Evolutionary conservation across 495 filamentous ascomycete genomes (phyloP).

Genomic region (Tuber calosporum): DNA sequence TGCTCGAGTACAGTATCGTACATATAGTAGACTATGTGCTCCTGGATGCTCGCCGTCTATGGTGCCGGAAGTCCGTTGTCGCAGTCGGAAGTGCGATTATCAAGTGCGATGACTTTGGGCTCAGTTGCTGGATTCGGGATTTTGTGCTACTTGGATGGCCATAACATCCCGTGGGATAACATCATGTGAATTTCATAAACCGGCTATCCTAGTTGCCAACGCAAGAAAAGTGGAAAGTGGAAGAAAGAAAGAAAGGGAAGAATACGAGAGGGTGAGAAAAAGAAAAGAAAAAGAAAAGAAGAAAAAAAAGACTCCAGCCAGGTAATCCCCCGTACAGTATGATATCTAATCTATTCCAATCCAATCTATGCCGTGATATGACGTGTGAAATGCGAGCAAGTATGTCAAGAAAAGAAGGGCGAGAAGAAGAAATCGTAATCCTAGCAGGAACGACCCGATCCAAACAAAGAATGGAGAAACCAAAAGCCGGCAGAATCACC

Average conservation of each 20-base stretch:
- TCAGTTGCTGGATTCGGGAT: not conserved
- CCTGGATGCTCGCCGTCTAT: not conserved
- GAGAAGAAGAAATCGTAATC: not conserved
- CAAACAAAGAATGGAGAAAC: not conserved
- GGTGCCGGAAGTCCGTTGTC: not conserved
- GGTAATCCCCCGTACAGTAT: not conserved
- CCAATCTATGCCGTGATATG: not conserved
- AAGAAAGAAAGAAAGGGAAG: not conserved
- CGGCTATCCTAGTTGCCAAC: not conserved
- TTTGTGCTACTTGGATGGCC: not conserved
- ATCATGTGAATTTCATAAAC: not conserved
- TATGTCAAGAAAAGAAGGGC: not conserved
- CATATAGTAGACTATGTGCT: too few relatives aligned
- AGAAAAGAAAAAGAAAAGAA: not conserved
- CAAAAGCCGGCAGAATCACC: not conserved
- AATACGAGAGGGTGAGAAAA: not conserved
- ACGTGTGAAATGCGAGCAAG: not conserved
- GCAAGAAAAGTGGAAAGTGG: not conserved
- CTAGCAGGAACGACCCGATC: not conserved
- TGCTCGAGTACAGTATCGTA: not conserved
- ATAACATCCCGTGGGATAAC: not conserved
- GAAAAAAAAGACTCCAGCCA: not conserved
- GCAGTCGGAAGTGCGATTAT: not conserved
- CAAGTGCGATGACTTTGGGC: not conserved
- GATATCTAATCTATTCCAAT: not conserved